Evolutionary conservation across 2,329 filamentous ascomycete genomes (phyloP).

Genomic region (Aspergillus piperis): DNA sequence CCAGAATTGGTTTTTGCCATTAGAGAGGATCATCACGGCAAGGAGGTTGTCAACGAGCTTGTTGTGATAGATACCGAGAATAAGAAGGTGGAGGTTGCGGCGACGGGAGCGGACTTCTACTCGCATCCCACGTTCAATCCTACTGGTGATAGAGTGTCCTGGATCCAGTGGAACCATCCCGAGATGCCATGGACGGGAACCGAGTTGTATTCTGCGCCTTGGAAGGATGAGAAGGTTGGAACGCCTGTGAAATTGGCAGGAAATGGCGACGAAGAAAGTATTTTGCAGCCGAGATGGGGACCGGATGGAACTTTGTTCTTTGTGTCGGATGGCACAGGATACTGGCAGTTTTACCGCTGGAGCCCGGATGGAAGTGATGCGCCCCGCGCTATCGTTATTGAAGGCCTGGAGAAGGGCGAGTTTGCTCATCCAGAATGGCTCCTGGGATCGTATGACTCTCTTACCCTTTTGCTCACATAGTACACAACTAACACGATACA

Average conservation of each 20-base stretch:
- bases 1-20: constrained; percentile 52
- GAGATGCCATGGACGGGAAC: constrained; percentile 55
- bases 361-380: constrained; percentile 14
- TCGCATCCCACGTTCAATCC: constrained; percentile 52
- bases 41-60: constrained; percentile 34
- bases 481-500: background rate
- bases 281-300: constrained; percentile 55
- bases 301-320: constrained; percentile 53
- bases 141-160: constrained; percentile 51
- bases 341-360: constrained; percentile 50
- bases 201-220: constrained; percentile 49
- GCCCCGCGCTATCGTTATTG: constrained; percentile 35
- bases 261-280: constrained; percentile 41
- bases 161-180: constrained; percentile 59
- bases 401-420: constrained; percentile 45
- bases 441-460: constrained; percentile 22
- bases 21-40: constrained; percentile 53
- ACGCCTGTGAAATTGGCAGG: constrained; percentile 47
- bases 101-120: constrained; percentile 56
- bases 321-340: constrained; percentile 49
- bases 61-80: constrained; percentile 31
- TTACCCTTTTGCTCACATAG: too few relatives aligned
- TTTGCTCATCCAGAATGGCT: constrained; percentile 35
- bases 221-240: constrained; percentile 38
- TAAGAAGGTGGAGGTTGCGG: constrained; percentile 41